Percentiles rank a stretch among this genome's conserved stretches.
Evolutionary conservation across 2,329 filamentous ascomycete genomes (phyloP).

Genomic region (Pseudohalonectria lignicola): DNA sequence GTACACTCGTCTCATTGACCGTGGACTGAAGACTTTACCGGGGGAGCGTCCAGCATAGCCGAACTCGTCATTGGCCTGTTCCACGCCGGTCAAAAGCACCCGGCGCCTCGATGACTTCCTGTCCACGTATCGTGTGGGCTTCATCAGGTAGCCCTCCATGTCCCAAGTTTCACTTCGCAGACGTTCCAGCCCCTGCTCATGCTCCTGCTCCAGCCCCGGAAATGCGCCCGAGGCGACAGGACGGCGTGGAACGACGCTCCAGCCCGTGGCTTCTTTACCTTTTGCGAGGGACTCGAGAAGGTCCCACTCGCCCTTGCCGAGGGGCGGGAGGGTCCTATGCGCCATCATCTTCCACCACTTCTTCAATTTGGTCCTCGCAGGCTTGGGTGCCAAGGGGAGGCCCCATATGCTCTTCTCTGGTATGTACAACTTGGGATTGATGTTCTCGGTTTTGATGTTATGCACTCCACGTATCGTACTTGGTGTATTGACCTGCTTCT

Average conservation of each 20-base stretch:
- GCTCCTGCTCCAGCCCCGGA: background rate
- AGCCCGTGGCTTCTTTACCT: conserved; percentile 26
- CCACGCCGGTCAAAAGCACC: background rate
- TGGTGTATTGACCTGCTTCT: conserved; percentile 23
- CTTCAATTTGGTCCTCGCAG: conserved; percentile 29
- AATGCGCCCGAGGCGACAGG: conserved; percentile 15
- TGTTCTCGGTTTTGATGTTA: background rate
- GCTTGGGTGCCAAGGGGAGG: conserved; percentile 24
- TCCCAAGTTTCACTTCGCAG: background rate
- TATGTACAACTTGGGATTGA: background rate
- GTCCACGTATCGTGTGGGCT: conserved; percentile 2
- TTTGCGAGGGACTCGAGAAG: conserved; percentile 32
- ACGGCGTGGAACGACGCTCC: conserved; percentile 25
- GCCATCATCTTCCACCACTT: conserved; percentile 35
- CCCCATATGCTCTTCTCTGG: conserved; percentile 48
- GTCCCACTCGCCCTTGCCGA: conserved; percentile 44
- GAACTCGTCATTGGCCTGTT: conserved; percentile 2
- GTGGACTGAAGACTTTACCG: background rate
- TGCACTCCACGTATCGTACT: no score
- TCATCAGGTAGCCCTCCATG: conserved; percentile 2
- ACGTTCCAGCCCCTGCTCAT: no score
- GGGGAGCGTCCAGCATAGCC: background rate
- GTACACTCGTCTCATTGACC: background rate
- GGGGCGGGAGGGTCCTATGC: conserved; percentile 40
- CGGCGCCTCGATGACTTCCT: background rate